Evolutionary conservation across 495 filamentous ascomycete species (phyloP).

Genomic region (Aspergillus sclerotioniger): DNA sequence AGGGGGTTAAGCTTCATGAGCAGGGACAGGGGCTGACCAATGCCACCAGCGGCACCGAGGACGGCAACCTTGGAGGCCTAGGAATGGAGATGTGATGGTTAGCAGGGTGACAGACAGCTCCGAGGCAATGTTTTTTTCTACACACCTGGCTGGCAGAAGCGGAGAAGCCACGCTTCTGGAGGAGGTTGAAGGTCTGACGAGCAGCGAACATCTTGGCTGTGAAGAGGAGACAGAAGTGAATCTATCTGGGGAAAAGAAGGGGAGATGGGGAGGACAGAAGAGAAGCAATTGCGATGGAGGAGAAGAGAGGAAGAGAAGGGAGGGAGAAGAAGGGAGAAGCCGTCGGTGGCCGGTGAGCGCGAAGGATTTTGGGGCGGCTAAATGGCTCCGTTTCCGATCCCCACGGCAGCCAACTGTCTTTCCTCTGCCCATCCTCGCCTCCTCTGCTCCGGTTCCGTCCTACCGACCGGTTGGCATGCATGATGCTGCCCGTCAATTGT

Average conservation of each 20-base stretch:
- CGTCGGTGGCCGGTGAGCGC: slow-evolving; percentile 25
- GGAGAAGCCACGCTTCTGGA: slow-evolving; percentile 91
- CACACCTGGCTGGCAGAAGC: slow-evolving; percentile 84
- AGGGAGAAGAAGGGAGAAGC: slow-evolving; percentile 20
- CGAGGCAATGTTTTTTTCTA: slow-evolving; percentile 15
- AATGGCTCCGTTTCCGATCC: slow-evolving; percentile 22
- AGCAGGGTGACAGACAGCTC: slow-evolving; percentile 27
- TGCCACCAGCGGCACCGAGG: slow-evolving; percentile 93
- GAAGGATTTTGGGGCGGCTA: slow-evolving; percentile 15
- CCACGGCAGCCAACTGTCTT: slow-evolving; percentile 12
- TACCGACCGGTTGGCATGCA: too few species aligned
- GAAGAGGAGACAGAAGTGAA: slow-evolving; percentile 14
- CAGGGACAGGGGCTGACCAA: slow-evolving; percentile 95
- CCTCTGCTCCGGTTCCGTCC: neutral
- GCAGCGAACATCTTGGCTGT: slow-evolving; percentile 69
- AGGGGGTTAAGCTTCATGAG: slow-evolving; percentile 97
- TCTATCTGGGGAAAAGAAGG: slow-evolving; percentile 16
- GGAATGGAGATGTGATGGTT: slow-evolving; percentile 22
- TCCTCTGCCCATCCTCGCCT: slow-evolving; percentile 3
- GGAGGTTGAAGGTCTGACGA: slow-evolving; percentile 65
- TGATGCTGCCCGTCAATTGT: too few species aligned
- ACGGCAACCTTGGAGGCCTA: slow-evolving; percentile 97
- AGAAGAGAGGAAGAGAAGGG: slow-evolving; percentile 11
- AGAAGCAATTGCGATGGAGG: slow-evolving; percentile 17
- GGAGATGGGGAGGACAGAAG: slow-evolving; percentile 2